Evolutionary conservation across 331 rosid species (phyloP).

Genomic region (Erythrophleum ivorense): DNA sequence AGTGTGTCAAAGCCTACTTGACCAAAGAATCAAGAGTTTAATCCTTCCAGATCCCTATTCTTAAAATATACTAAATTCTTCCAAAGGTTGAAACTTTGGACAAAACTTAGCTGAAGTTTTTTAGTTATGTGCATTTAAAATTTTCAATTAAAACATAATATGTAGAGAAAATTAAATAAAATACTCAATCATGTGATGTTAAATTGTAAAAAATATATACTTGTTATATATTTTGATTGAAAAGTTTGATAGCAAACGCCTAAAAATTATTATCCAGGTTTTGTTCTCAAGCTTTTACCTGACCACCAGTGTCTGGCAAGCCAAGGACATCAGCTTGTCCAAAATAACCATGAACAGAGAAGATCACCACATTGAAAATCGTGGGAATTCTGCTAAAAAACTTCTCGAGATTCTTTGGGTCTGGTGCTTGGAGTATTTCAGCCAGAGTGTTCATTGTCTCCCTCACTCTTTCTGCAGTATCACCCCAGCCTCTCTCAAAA

Average conservation of each 20-base stretch:
- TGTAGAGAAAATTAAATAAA: background rate
- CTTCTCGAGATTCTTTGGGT: constrained; percentile 65
- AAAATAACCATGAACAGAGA: constrained; percentile 93
- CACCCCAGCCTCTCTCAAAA: constrained; percentile 97
- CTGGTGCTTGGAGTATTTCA: constrained; percentile 90
- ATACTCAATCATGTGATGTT: background rate
- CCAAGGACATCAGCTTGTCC: constrained; percentile 98
- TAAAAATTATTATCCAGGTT: background rate
- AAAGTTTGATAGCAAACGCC: background rate
- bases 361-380: constrained; percentile 78
- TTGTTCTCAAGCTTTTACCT: constrained; percentile 50
- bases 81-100: no score
- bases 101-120: background rate
- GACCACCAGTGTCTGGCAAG: constrained; percentile 97
- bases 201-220: background rate
- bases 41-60: background rate
- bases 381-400: constrained; percentile 77
- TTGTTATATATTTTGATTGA: background rate
- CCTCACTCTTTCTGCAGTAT: constrained; percentile 71
- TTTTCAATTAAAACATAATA: background rate
- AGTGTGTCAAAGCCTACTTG: background rate
- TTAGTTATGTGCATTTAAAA: background rate
- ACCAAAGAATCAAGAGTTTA: constrained; percentile 7
- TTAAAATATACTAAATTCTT: background rate
- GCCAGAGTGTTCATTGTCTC: constrained; percentile 71